A percentile compares a stretch with the other conserved stretches of the same genome.
Evolutionary conservation across 2,329 filamentous ascomycete species (phyloP).

Genomic region (Blastomyces silverae): DNA sequence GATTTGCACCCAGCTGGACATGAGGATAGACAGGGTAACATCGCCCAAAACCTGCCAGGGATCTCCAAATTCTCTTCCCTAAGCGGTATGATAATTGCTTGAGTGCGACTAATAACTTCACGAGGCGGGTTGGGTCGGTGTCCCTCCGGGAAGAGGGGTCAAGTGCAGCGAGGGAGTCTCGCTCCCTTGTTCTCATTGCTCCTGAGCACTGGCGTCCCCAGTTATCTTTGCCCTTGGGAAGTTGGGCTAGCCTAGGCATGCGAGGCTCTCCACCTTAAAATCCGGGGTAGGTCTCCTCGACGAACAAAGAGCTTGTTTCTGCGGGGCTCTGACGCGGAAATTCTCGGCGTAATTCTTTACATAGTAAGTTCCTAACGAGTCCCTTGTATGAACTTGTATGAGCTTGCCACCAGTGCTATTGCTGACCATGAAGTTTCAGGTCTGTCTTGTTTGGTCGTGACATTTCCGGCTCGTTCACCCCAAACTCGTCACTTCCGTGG

Average conservation of each 20-base stretch:
- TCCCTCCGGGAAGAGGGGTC: too few species aligned
- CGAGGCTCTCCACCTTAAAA: neutral
- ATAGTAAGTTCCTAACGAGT: neutral
- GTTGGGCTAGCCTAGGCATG: neutral
- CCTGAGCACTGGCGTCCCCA: neutral
- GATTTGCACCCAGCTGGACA: neutral
- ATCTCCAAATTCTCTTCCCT: neutral
- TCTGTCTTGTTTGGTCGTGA: neutral
- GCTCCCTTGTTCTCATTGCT: neutral
- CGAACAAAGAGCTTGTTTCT: too few species aligned
- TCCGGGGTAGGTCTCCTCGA: slow-evolving; percentile 3
- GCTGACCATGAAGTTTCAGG: neutral
- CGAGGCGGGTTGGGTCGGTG: neutral
- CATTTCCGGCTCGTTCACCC: too few species aligned
- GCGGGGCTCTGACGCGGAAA: neutral
- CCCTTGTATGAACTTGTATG: neutral
- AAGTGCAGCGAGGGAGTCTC: neutral
- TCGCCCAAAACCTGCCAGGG: neutral
- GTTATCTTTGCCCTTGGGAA: neutral
- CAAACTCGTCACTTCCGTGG: too few species aligned
- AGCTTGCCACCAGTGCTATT: neutral
- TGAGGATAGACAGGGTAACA: slow-evolving; percentile 5
- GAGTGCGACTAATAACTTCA: neutral
- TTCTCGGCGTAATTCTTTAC: neutral
- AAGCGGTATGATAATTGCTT: neutral